Base-by-base conservation (phyloP, 441 rosid genomes). In the Gossypium schwendimanii region DNA sequence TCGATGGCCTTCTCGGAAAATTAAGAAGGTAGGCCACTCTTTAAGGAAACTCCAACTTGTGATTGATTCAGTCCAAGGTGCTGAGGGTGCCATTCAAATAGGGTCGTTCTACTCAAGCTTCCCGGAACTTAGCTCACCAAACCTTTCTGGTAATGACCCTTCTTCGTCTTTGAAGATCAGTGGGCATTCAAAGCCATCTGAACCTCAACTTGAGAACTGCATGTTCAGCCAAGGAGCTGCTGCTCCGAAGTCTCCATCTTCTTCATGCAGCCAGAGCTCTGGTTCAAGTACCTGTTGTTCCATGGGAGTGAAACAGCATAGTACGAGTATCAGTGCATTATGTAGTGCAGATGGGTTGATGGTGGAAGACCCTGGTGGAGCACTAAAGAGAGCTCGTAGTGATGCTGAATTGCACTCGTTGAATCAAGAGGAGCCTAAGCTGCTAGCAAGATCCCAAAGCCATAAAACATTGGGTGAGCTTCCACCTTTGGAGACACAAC, bases 1-100 rank as follows among this genome's bases (percentile, higher is more conserved):
- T 63, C 82, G 97, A 50, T 93, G 98, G 98, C 98, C 98, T 12
- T 91, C 97, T 39, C 83, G 97, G 59, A 91, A 93, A 82, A 87
- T 93, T 83, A 91, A 93, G 85, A 91, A 93, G 80, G 95, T 93
- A n/a, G 92, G 92, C 33, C 93, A 88, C 77, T 86, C 98, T 2
- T 76, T 91, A 64, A 89, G 75, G 84, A 93, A 93, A 80, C 93
- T 93, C 70, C 97, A 93, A 72, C 85, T 78, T 4, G 97, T 91
- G 57, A 88, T 93, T 14, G 88, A 91, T 77, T 85, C 98, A 4
- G 94, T 93, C 64, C 91, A 86, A 71, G 97, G 95, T 24, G 84
- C 83, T 10, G 83, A 89, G 77, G 93, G 94, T 44, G 73, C 91
- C 44, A 85, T 92, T 75, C 88, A 84, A 70, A 85, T 90, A 3